These are phyloP conservation scores for Bryoglossum gracile DNA, from an alignment of 495 filamentous ascomycete genomes.

Conservation along the genomic window DNA sequence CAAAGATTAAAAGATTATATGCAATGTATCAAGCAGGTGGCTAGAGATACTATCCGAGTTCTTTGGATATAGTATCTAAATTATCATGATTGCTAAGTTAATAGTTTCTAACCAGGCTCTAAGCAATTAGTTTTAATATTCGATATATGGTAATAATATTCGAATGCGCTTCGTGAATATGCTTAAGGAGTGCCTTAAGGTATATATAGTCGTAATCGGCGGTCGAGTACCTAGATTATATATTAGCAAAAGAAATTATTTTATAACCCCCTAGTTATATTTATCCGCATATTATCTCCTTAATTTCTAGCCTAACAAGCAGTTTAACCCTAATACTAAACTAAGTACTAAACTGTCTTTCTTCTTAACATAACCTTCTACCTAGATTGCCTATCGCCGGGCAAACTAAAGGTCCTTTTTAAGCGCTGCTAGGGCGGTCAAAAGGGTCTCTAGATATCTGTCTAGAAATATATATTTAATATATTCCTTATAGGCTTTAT, in stretches of 20 bases:
- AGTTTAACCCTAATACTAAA: too few relatives aligned
- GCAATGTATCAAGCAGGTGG: background rate
- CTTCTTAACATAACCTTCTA: too few relatives aligned
- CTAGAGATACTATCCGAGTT: background rate
- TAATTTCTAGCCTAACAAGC: too few relatives aligned
- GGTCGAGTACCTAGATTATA: slow-evolving; percentile 9
- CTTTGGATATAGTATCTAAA: slow-evolving; percentile 7
- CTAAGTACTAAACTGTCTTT: too few relatives aligned
- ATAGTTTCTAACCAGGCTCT: slow-evolving; percentile 6
- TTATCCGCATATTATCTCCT: slow-evolving; percentile 1
- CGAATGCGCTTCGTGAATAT: slow-evolving; percentile 2
- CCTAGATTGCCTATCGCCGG: too few relatives aligned
- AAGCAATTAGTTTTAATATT: slow-evolving; percentile 5
- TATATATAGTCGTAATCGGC: slow-evolving; percentile 3
- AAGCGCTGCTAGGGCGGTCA: too few relatives aligned
- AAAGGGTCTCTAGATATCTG: too few relatives aligned
- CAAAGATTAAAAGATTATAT: background rate
- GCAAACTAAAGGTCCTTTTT: too few relatives aligned
- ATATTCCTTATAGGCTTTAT: too few relatives aligned
- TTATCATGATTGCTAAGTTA: slow-evolving; percentile 5
- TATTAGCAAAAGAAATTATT: slow-evolving; percentile 6
- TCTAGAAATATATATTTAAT: too few relatives aligned
- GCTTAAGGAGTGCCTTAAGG: slow-evolving; percentile 6
- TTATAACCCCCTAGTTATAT: slow-evolving; percentile 4
- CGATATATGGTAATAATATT: slow-evolving; percentile 7